Percentiles rank a stretch among this genome's conserved stretches.
Conservation (phyloP, 164 flowering plant genomes). For the Akebia trifoliata region DNA sequence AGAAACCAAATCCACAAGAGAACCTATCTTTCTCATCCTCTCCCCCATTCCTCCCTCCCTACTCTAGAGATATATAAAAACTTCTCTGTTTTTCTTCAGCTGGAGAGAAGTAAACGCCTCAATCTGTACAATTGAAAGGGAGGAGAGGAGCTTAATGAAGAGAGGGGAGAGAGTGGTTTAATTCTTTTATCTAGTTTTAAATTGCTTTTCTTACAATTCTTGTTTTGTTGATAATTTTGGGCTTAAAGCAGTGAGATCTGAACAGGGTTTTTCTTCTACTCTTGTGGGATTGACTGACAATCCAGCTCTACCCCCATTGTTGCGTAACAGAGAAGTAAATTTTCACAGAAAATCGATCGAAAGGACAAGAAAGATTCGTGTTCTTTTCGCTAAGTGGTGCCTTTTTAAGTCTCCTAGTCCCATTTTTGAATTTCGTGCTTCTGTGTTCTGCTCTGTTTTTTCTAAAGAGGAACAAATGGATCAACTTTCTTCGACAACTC, state of each 20-base stretch:
- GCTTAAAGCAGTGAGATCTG: constrained; percentile 18
- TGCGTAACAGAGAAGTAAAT: constrained; percentile 35
- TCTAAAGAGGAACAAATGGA: constrained; percentile 33
- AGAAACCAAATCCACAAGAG: too few species aligned
- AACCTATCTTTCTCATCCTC: too few species aligned
- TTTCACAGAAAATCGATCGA: constrained; percentile 8
- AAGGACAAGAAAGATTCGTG: constrained; percentile 23
- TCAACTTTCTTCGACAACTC: constrained; percentile 26
- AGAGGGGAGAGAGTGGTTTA: not conserved
- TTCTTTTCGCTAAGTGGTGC: constrained; percentile 18
- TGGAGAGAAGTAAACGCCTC: not conserved
- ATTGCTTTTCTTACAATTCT: not conserved
- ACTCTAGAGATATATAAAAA: too few species aligned
- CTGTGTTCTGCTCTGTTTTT: constrained; percentile 1
- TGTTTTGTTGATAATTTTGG: not conserved
- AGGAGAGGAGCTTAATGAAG: not conserved
- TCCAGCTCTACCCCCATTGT: constrained; percentile 22
- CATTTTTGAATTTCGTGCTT: not conserved
- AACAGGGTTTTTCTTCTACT: constrained; percentile 12
- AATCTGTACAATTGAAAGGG: not conserved
- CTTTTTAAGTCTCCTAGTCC: constrained; percentile 30
- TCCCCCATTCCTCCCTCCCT: too few species aligned
- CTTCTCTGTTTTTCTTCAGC: not conserved
- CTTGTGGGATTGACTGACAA: constrained; percentile 27
- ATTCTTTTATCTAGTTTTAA: not conserved